Evolutionary conservation across 2,329 filamentous ascomycete species (phyloP), one percentile per base, ranked within the genome.

Genomic region (Keithomyces neogunnii): DNA sequence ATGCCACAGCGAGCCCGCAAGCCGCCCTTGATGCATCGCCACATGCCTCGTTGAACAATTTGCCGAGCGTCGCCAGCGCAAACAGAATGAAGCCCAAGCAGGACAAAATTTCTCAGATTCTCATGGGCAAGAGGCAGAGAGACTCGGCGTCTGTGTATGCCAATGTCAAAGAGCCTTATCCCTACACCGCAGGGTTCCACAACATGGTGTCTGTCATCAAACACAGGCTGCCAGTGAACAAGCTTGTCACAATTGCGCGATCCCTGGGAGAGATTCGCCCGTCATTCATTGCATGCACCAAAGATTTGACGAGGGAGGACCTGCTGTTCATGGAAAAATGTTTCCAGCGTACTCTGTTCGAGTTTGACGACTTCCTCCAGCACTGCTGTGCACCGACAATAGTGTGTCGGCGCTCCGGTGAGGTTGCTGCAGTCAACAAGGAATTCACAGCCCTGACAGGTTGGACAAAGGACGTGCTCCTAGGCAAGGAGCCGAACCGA

Each of bases 291-390:
- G 85, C 90, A 9, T 95, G 89, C 55, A 95, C 89, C 26, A 88
- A 88, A 62, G 90, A 89, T n/a, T 74, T 97, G 54, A 91, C 89
- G 57, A 77, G 85, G 19, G 86, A 93, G 61, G 93, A 99, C 67
- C 75, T 97, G 31, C 84, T 99, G 28, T 96, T 97, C 67, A 96
- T 96, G 87, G 93, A 99, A 67, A 95, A 95, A 70, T 95, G 88
- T 62, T 89, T 97, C 64, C 93, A 99, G 68, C 82, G 93, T 38
- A 95, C 89, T 0, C 75, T 97, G 9, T 89, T 90, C 63, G 90
- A 96, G 65, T 95, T 95, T 62, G 89, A 97, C 64, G 89, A 95
- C 57, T 93, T 95, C 58, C 87, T 96, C 73, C 84, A 88, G 52
- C 84, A 89, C 56, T 89, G 86, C 54, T 89, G 89, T 39, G 95